phyloP scores from a whole-genome alignment of 2,329 filamentous ascomycete genomes.

The Paraconiothyrium sp. region DNA sequence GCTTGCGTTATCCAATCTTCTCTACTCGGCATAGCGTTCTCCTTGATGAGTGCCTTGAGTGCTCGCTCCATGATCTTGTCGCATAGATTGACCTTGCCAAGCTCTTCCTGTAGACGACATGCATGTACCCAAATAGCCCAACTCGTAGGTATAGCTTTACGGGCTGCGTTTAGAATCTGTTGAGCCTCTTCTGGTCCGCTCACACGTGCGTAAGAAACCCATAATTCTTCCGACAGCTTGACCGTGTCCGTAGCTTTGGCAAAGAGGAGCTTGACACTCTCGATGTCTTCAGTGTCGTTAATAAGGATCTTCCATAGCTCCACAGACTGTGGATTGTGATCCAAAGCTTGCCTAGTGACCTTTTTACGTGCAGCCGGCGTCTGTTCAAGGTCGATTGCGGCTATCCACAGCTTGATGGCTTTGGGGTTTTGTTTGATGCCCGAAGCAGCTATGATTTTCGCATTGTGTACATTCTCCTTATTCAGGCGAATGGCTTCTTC shows the following conservation, averaged over 20 bases:
- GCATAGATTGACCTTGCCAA: conserved; percentile 80
- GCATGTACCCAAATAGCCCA: conserved; percentile 98
- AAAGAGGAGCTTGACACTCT: conserved; percentile 86
- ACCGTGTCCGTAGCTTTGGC: conserved; percentile 97
- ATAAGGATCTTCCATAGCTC: conserved; percentile 98
- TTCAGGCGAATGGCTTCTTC: conserved; percentile 94
- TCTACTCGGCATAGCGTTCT: conserved; percentile 94
- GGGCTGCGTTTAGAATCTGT: conserved; percentile 92
- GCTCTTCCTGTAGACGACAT: conserved; percentile 86
- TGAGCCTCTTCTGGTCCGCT: conserved; percentile 92
- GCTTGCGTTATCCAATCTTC: conserved; percentile 98
- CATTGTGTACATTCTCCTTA: conserved; percentile 78
- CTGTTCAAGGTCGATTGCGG: conserved; percentile 91
- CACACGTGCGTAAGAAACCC: conserved; percentile 90
- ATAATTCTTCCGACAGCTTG: conserved; percentile 90
- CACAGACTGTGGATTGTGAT: conserved; percentile 93
- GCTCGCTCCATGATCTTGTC: conserved; percentile 92
- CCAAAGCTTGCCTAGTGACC: conserved; percentile 88
- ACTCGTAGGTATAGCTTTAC: conserved; percentile 91
- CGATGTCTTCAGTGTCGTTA: conserved; percentile 89
- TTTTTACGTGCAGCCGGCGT: conserved; percentile 87
- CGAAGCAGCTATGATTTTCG: conserved; percentile 92
- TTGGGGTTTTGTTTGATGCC: conserved; percentile 91
- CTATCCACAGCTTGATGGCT: conserved; percentile 91
- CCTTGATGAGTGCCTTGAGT: conserved; percentile 85